Evolutionary conservation across 1,284 basidiomycete species (phyloP).

Genomic region (Rugosomyces carneus): DNA sequence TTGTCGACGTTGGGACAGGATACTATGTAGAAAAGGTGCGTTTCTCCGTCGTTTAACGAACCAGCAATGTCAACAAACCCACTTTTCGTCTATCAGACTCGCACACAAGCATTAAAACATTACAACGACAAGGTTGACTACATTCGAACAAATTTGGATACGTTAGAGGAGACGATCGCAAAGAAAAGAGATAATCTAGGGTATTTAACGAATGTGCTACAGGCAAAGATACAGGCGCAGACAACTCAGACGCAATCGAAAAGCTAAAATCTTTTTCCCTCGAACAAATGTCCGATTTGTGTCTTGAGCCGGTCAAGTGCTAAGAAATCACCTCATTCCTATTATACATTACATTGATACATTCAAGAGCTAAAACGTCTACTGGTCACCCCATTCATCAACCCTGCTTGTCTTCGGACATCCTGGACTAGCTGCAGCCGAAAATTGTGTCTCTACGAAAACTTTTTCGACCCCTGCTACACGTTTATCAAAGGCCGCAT

Average conservation of each 20-base stretch:
- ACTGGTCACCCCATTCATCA: slow-evolving; percentile 40
- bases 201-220: slow-evolving; percentile 67
- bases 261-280: not conserved
- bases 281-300: too few relatives aligned
- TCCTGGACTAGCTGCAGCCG: slow-evolving; percentile 38
- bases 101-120: slow-evolving; percentile 71
- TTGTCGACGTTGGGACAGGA: slow-evolving; percentile 94
- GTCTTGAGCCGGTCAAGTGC: too few relatives aligned
- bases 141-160: slow-evolving; percentile 74
- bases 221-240: slow-evolving; percentile 66
- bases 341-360: not conserved
- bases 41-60: not conserved
- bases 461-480: slow-evolving; percentile 59
- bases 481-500: slow-evolving; percentile 58
- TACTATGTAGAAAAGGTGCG: slow-evolving; percentile 92
- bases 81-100: slow-evolving; percentile 55
- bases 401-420: slow-evolving; percentile 47
- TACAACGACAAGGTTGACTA: slow-evolving; percentile 75
- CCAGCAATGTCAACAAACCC: not conserved
- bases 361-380: not conserved
- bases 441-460: slow-evolving; percentile 39
- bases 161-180: slow-evolving; percentile 78
- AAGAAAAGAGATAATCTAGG: slow-evolving; percentile 88
- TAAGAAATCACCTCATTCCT: too few relatives aligned
- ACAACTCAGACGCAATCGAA: slow-evolving; percentile 20